Conservation (phyloP, 176 grass and related monocot species). For the Chrysopogon serrulatus region DNA sequence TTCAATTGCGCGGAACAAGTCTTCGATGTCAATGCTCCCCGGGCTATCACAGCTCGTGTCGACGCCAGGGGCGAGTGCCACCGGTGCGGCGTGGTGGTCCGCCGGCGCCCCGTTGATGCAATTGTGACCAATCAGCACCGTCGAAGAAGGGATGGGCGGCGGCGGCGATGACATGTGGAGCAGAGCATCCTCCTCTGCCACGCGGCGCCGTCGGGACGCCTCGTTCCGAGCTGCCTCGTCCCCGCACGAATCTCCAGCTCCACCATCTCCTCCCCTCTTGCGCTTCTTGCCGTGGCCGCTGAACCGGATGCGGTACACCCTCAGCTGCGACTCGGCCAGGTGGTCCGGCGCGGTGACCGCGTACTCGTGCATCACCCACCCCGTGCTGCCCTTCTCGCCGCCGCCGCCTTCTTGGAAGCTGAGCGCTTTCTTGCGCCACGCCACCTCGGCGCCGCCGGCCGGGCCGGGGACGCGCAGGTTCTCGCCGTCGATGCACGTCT, state of each 20-base stretch:
- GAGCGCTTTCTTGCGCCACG: not conserved
- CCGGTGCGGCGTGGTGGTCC: not conserved
- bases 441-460: not conserved
- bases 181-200: not conserved
- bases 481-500: not conserved
- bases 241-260: not conserved
- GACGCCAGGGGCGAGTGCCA: not conserved
- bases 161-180: not conserved
- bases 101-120: too few relatives aligned
- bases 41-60: not conserved
- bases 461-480: not conserved
- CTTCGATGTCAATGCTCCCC: not conserved
- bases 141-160: not conserved
- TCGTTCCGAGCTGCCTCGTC: not conserved
- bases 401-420: not conserved
- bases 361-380: constrained; percentile 10
- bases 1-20: not conserved
- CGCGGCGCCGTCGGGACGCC: not conserved
- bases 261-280: not conserved
- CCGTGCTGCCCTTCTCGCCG: not conserved
- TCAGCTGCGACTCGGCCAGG: not conserved
- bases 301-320: not conserved
- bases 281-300: not conserved
- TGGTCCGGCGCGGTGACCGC: not conserved
- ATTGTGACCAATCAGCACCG: not conserved